Evolutionary conservation across 1,284 basidiomycete genomes (phyloP), one percentile per base, ranked within the genome.

Genomic region (Puccinia novopanici): DNA sequence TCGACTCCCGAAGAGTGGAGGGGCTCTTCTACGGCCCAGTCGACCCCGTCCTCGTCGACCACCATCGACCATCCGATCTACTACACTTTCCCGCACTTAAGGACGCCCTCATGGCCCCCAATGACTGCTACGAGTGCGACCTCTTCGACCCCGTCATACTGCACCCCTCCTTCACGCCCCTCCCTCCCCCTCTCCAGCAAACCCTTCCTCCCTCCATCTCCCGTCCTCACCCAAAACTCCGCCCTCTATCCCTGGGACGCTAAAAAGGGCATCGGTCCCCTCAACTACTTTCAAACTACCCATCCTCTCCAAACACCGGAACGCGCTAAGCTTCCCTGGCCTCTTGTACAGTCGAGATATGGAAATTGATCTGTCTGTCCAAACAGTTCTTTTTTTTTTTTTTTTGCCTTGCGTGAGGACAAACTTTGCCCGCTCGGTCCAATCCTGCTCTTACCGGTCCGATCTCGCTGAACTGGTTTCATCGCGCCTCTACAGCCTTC

Each of bases 121-220:
- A 6, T 17, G 19, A 63, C 37, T 63, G 61, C 61, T 63, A 8
- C 61, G 61, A 63, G 19, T 40, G 61, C 19, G 61, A 63, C 61
- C 61, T 63, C 37, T 63, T 63, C 61, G 61, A 63, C 22, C 61
- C 61, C 37, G 61, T 63, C 61, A 63, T 63, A 34, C 61, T 63
- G 0, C 61, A 40, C 19, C 61, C 34, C 61, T 63, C 61, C 22
- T 63, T 63, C 34, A 40, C 30, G 10, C 34, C 61, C 37, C 61
- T 40, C 19, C 52, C 52, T 54, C 61, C 10, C 3, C 61, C 22
- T 22, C 17, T n/a, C 4, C n/a, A n/a, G 17, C 61, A 17, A 63
- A 17, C 30, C 61, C 57, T 34, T 27, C 57, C 30, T 59, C n/a
- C 12, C 57, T 59, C 30, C 9, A 22, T 37, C 15, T 22, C 8